A percentile compares a stretch with the other conserved stretches of the same genome.
Conservation (phyloP, 2,329 filamentous ascomycete species). For the Aspergillus viridinutans region DNA sequence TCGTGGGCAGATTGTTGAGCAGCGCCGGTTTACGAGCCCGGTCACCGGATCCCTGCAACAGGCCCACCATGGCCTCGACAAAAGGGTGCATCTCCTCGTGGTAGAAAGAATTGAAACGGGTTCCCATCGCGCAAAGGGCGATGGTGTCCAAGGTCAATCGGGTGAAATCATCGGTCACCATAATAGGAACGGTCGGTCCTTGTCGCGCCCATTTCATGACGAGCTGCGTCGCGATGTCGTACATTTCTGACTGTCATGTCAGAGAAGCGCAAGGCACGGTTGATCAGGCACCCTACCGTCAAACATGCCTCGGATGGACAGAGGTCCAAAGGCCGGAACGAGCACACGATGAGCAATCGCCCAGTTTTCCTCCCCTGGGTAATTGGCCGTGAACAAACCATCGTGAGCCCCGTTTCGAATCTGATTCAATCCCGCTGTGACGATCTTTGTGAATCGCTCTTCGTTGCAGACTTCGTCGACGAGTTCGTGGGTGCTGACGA, state of each 20-base stretch:
- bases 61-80: conserved; percentile 61
- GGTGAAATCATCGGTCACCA: conserved; percentile 64
- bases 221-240: conserved; percentile 38
- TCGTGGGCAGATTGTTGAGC: conserved; percentile 41
- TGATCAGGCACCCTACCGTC: conserved; percentile 20
- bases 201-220: conserved; percentile 42
- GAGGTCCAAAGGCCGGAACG: conserved; percentile 46
- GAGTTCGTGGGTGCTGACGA: conserved; percentile 52
- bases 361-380: conserved; percentile 54
- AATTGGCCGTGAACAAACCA: conserved; percentile 60
- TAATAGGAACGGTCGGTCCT: conserved; percentile 55
- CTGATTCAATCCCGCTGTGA: conserved; percentile 49
- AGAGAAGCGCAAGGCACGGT: background rate
- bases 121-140: conserved; percentile 66
- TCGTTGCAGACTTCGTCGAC: conserved; percentile 63
- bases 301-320: conserved; percentile 43
- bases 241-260: conserved; percentile 28
- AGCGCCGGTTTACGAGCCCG: conserved; percentile 48
- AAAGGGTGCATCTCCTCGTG: conserved; percentile 66
- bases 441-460: conserved; percentile 59
- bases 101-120: conserved; percentile 73
- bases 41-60: conserved; percentile 54
- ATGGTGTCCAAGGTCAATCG: conserved; percentile 70
- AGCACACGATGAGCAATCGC: conserved; percentile 54
- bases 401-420: conserved; percentile 59